phyloP scores from a whole-genome alignment of 106 monocot species.

The Alisma plantagoaquatica region DNA sequence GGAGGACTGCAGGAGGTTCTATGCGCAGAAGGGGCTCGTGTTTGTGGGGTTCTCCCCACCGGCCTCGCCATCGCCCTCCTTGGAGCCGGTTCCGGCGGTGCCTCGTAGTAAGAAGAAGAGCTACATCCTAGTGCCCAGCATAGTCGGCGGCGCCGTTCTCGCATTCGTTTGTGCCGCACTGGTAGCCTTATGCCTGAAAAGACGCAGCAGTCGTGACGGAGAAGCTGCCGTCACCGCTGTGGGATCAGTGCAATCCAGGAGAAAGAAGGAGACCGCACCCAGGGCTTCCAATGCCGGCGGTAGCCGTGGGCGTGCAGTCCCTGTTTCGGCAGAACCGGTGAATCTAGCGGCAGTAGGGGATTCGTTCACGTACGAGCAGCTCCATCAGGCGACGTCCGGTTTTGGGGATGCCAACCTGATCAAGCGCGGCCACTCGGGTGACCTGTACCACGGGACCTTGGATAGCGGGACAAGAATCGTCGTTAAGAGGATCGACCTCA shows the following conservation, averaged over 20 bases:
- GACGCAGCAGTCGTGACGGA: not conserved
- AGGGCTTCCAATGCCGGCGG: constrained; percentile 19
- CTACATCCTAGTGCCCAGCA: constrained; percentile 42
- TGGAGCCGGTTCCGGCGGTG: no score
- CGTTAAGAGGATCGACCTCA: constrained; percentile 67
- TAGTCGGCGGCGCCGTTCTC: constrained; percentile 36
- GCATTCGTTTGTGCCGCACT: constrained; percentile 20
- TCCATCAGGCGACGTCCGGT: constrained; percentile 36
- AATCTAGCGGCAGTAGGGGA: constrained; percentile 58
- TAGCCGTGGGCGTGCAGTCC: constrained; percentile 54
- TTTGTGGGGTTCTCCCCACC: constrained; percentile 32
- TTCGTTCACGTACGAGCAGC: constrained; percentile 46
- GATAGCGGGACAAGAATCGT: constrained; percentile 46
- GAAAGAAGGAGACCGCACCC: constrained; percentile 6
- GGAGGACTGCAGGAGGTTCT: constrained; percentile 47
- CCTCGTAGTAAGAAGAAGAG: constrained; percentile 19
- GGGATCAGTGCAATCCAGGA: not conserved
- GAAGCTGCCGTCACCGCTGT: not conserved
- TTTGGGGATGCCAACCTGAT: constrained; percentile 73
- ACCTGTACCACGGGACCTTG: constrained; percentile 52
- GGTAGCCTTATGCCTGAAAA: constrained; percentile 26
- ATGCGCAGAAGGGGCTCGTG: constrained; percentile 29
- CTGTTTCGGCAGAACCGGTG: constrained; percentile 42
- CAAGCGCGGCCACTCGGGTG: constrained; percentile 74
- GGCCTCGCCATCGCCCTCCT: not conserved